Percentiles rank a stretch among this genome's conserved stretches.
phyloP scores from a whole-genome alignment of 2,329 filamentous ascomycete species.

The Rosellinia necatrix region DNA sequence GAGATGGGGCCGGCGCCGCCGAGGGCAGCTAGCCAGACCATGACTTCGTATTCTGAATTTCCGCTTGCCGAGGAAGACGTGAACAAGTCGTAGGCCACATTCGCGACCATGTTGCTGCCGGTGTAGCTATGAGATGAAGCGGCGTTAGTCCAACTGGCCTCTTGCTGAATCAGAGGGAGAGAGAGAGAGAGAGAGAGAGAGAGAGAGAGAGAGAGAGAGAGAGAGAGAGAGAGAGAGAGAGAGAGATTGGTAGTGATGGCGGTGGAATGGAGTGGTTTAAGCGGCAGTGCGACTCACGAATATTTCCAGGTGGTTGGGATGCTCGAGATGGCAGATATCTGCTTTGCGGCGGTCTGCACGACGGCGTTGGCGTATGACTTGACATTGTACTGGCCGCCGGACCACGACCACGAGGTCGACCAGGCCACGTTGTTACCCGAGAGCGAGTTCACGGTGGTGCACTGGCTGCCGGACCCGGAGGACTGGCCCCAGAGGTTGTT shows the following conservation, averaged over 20 bases:
- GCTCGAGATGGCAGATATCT: constrained; percentile 42
- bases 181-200: too few species aligned
- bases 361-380: constrained; percentile 54
- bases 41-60: constrained; percentile 63
- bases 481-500: constrained; percentile 57
- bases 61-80: constrained; percentile 50
- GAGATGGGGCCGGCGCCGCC: constrained; percentile 43
- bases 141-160: too few species aligned
- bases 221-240: too few species aligned
- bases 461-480: constrained; percentile 48
- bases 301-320: constrained; percentile 48
- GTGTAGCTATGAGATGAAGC: constrained; percentile 46
- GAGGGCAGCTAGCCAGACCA: constrained; percentile 38
- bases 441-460: constrained; percentile 46
- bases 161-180: too few species aligned
- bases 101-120: constrained; percentile 53
- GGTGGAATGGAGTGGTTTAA: neutral
- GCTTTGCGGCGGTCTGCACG: constrained; percentile 39
- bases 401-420: constrained; percentile 51
- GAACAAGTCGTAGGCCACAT: constrained; percentile 66
- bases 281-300: constrained; percentile 37
- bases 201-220: too few species aligned
- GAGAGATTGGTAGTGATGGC: too few species aligned
- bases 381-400: constrained; percentile 46
- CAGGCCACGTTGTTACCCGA: constrained; percentile 45